Evolutionary conservation across 805 yeast genomes (phyloP).

Genomic region (Candida namnaoensis): DNA sequence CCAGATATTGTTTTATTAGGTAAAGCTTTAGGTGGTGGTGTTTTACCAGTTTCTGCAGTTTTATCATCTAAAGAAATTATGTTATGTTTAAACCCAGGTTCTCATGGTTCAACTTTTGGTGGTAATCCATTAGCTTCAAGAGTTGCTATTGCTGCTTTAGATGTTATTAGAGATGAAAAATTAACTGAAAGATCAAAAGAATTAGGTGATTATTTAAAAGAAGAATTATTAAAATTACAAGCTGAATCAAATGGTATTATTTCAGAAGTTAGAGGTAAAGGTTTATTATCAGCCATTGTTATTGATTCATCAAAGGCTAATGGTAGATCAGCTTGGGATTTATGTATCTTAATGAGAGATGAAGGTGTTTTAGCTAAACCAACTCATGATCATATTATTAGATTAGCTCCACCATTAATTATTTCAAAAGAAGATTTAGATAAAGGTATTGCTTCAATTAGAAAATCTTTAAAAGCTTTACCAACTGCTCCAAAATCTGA

Average conservation of each 20-base stretch:
- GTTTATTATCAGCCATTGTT: conserved; percentile 84
- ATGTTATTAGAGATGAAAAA: conserved; percentile 83
- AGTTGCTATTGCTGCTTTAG: conserved; percentile 88
- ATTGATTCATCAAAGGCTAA: conserved; percentile 76
- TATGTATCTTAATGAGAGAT: conserved; percentile 82
- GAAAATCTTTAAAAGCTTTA: conserved; percentile 43
- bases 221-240: conserved; percentile 46
- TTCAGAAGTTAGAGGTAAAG: conserved; percentile 69
- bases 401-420: conserved; percentile 94
- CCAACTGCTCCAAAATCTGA: conserved; percentile 42
- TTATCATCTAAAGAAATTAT: conserved; percentile 84
- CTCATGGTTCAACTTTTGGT: conserved; percentile 97
- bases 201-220: conserved; percentile 63
- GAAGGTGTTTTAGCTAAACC: conserved; percentile 92
- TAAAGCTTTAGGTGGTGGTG: conserved; percentile 95
- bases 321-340: conserved; percentile 94
- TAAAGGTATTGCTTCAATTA: conserved; percentile 73
- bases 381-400: conserved; percentile 90
- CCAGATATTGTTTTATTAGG: conserved; percentile 90
- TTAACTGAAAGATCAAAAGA: conserved; percentile 69
- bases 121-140: conserved; percentile 94
- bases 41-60: conserved; percentile 85
- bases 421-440: conserved; percentile 80
- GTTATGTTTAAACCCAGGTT: conserved; percentile 87
- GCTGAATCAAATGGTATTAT: conserved; percentile 45